Base-by-base conservation (phyloP, 2,329 filamentous ascomycete genomes). In the Pseudogymnoascus sp. region DNA sequence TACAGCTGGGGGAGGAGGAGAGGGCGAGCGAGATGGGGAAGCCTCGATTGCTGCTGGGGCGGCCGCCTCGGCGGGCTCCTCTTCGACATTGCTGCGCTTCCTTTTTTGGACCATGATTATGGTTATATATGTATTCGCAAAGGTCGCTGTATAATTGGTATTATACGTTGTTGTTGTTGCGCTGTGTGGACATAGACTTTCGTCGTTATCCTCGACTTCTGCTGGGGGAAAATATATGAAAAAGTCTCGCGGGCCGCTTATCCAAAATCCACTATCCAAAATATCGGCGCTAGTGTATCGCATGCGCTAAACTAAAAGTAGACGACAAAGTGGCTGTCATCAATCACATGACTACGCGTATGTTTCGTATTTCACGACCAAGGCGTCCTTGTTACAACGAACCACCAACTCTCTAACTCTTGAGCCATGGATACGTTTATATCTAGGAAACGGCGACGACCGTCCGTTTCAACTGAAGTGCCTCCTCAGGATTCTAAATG, bases 241-340 rank as follows among this genome's bases (percentile, higher is more conserved):
- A 49, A 49, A 49, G 43, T 49, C 43, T 49, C 43, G 23, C 23
- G 43, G 43, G 43, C 43, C 43, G 43, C 43, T 49, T 49, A 49
- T 49, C 43, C 43, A 49, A 49, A 49, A 49, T 49, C 43, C 43
- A 29, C 26, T 29, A 49, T 49, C 43, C 23, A 23, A 49, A 49
- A 49, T 49, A 49, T 29, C 23, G 43, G 43, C 43, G 43, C 43
- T 49, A 49, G 43, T 26, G 43, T 26, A 29, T 49, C 43, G 43
- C 43, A 19, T 38, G 23, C 43, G 14, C 43, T 49, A 49, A 49
- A 29, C 43, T 14, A 12, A 12, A 49, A 49, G 43, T 49, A 29
- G 43, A n/a, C 8, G 43, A 49, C 23, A 49, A 49, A 49, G 43
- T 29, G 23, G 7, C 4, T n/a, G n/a, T n/a, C 10, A 6, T n/a